Percentiles rank a stretch among this genome's conserved stretches.
Conservation (phyloP, 768 basidiomycete species). For the Candolleomyces efflorescens region DNA sequence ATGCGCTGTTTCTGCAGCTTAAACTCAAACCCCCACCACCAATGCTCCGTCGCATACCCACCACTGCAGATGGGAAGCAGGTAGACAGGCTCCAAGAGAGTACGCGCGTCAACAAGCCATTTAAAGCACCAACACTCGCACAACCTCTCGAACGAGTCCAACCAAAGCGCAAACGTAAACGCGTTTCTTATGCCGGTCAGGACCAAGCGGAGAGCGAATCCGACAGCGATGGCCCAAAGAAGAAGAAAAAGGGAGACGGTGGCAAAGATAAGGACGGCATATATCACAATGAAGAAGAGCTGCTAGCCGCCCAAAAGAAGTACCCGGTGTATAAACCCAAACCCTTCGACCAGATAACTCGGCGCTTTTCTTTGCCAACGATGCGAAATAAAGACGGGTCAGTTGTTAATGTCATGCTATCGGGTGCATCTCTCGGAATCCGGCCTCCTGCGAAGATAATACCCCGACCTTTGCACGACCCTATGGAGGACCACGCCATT, state of each 20-base stretch:
- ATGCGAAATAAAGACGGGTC: conserved; percentile 73
- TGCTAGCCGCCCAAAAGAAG: conserved; percentile 56
- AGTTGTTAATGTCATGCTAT: conserved; percentile 47
- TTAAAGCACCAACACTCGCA: conserved; percentile 64
- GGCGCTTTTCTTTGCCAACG: conserved; percentile 79
- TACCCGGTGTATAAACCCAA: conserved; percentile 83
- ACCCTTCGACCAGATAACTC: conserved; percentile 57
- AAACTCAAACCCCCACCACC: background rate
- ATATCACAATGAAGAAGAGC: conserved; percentile 61
- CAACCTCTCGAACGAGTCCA: conserved; percentile 47
- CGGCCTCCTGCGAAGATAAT: conserved; percentile 75
- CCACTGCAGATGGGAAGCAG: conserved; percentile 62
- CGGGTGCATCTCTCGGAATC: conserved; percentile 79
- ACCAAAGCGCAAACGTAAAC: conserved; percentile 79
- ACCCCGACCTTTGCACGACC: conserved; percentile 93
- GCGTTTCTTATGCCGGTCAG: conserved; percentile 80
- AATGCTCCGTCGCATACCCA: conserved; percentile 71
- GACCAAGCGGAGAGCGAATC: conserved; percentile 53
- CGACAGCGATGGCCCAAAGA: conserved; percentile 53
- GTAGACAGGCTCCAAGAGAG: conserved; percentile 71
- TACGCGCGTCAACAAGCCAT: conserved; percentile 70
- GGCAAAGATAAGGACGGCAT: conserved; percentile 40
- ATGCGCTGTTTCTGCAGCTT: background rate
- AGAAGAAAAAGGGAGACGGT: conserved; percentile 49
- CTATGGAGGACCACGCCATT: conserved; percentile 97